phyloP scores from a whole-genome alignment of 2,329 filamentous ascomycete genomes.

The Penicillium fuscoglaucum region DNA sequence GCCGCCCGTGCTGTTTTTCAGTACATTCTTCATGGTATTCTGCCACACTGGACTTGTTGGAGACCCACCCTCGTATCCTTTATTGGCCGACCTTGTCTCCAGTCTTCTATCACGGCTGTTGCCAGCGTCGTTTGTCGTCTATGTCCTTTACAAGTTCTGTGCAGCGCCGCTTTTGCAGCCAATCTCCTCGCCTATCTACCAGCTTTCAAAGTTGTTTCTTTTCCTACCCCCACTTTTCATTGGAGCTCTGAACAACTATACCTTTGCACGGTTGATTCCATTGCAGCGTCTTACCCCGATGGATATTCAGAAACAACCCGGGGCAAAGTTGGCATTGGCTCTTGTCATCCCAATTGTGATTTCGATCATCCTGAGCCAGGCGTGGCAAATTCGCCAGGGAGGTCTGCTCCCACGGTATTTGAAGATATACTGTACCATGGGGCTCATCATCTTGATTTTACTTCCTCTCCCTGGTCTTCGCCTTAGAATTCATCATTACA shows the following conservation, averaged over 20 bases:
- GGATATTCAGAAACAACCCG: constrained; percentile 85
- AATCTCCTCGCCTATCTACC: constrained; percentile 61
- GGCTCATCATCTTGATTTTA: constrained; percentile 65
- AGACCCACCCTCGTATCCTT: constrained; percentile 71
- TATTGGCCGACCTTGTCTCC: constrained; percentile 72
- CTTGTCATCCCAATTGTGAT: constrained; percentile 72
- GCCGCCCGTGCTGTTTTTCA: constrained; percentile 79
- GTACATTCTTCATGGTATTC: constrained; percentile 77
- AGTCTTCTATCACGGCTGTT: constrained; percentile 77
- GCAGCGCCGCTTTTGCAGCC: constrained; percentile 69
- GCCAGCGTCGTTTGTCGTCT: constrained; percentile 82
- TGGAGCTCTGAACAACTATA: constrained; percentile 90
- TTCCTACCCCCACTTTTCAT: constrained; percentile 92
- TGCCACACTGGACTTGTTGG: constrained; percentile 87
- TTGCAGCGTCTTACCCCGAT: constrained; percentile 89
- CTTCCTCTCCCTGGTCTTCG: constrained; percentile 73
- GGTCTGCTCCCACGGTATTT: constrained; percentile 77
- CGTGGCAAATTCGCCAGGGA: constrained; percentile 83
- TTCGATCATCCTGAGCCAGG: constrained; percentile 69
- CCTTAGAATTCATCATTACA: constrained; percentile 92
- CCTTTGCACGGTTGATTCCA: constrained; percentile 81
- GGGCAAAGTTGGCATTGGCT: constrained; percentile 78
- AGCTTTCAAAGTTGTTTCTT: constrained; percentile 84
- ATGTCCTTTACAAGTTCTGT: constrained; percentile 84
- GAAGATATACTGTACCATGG: constrained; percentile 71